Conservation (phyloP, 345 rosid species). For the Balakata baccata region DNA sequence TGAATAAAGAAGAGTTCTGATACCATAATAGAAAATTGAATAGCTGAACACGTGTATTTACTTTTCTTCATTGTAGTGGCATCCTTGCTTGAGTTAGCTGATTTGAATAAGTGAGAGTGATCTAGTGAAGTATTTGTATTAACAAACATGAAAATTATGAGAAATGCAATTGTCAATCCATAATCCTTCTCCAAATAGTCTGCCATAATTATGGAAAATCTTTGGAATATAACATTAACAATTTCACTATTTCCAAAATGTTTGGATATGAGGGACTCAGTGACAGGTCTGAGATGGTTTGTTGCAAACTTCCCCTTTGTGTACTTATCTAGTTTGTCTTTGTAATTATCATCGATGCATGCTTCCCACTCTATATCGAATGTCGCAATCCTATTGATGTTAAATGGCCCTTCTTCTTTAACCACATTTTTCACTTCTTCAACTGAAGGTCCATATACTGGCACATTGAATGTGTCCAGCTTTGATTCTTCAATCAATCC, state of each 20-base stretch:
- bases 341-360: neutral
- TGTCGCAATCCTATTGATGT: slow-evolving; percentile 1
- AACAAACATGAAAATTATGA: too few relatives aligned
- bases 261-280: slow-evolving; percentile 14
- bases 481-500: slow-evolving; percentile 22
- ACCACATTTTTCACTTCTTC: slow-evolving; percentile 23
- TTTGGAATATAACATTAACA: slow-evolving; percentile 6
- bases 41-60: too few relatives aligned
- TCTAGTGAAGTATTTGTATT: too few relatives aligned
- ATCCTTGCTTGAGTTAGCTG: too few relatives aligned
- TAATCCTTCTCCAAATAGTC: neutral
- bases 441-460: slow-evolving; percentile 7
- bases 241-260: slow-evolving; percentile 18
- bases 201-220: neutral
- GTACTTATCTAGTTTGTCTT: neutral
- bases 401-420: slow-evolving; percentile 18
- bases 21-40: too few relatives aligned
- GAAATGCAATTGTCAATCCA: neutral
- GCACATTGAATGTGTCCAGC: slow-evolving; percentile 26
- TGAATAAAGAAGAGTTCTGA: too few relatives aligned
- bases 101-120: too few relatives aligned
- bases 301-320: slow-evolving; percentile 16
- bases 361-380: slow-evolving; percentile 22
- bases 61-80: too few relatives aligned
- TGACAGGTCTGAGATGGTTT: neutral